Evolutionary conservation across 305 asterid species (phyloP), one percentile per base, ranked within the genome.

Genomic region (Solanum hybrid): DNA sequence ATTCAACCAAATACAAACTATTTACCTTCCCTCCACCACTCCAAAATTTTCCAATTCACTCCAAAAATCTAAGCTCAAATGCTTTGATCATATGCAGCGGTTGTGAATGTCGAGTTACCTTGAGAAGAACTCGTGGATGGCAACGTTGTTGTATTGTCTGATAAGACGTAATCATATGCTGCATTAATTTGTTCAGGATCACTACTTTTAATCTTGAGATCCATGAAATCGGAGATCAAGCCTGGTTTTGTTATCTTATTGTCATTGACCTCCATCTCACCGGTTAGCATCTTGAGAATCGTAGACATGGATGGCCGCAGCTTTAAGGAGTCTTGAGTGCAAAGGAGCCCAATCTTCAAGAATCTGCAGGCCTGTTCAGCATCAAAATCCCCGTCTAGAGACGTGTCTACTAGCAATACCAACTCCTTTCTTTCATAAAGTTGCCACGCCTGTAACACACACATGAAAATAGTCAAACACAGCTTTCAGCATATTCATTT

Each of bases 301-400:
- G 93, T 88, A 6, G 98, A 95, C 99, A 96, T 97, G 45, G 98
- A 90, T 76, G 99, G 99, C 26, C 99, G 97, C 89, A 96, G 96
- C 94, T 94, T 96, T 3, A 97, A 95, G 66, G 94, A 56, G 89
- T 97, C 99, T 90, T 97, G 99, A 42, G 98, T 95, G 93, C 99
- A 97, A 71, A 97, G 98, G 78, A 97, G 94, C 35, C 98, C 99
- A 10, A 96, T 93, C 91, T 96, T 95, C 31, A 97, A 91, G 94
- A 92, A 93, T 90, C 89, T 95, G 93, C 99, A 96, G 4, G 99
- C 99, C 88, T 93, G 94, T 91, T 97, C 98, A 0, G 93, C 96
- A 84, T 97, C 99, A 80, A 94, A 96, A 90, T 93, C 92, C 64
- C 98, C 98, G 2, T 93, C 45, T 51, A 97, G 87, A 2, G 95